Conservation (phyloP, 345 rosid species). For the Moricandia arvensis region DNA sequence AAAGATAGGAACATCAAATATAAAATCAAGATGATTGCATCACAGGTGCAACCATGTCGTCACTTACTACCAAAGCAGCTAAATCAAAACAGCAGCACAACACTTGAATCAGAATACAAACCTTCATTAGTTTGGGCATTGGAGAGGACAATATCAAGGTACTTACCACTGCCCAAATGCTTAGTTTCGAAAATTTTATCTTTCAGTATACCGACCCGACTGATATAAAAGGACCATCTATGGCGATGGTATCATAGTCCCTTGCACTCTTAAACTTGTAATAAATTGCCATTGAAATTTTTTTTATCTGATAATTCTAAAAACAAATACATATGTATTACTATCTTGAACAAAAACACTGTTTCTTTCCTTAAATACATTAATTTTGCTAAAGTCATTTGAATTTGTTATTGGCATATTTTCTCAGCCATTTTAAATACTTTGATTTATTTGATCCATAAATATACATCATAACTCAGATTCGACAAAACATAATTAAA, state of each 20-base stretch:
- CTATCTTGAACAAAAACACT: not conserved
- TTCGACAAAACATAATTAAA: too few relatives aligned
- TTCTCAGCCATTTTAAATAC: too few relatives aligned
- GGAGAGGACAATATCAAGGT: conserved; percentile 95
- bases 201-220: conserved; percentile 97
- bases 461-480: too few relatives aligned
- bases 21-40: not conserved
- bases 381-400: not conserved
- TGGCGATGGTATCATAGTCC: conserved; percentile 84
- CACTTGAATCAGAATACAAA: conserved; percentile 51
- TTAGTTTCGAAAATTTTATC: conserved; percentile 98
- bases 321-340: conserved; percentile 33
- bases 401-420: too few relatives aligned
- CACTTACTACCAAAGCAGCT: not conserved
- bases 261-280: conserved; percentile 99
- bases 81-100: not conserved
- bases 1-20: too few relatives aligned
- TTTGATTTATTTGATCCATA: too few relatives aligned
- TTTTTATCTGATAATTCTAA: conserved; percentile 39
- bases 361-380: not conserved
- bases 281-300: conserved; percentile 88
- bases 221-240: conserved; percentile 98
- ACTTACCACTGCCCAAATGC: conserved; percentile 99
- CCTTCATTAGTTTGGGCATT: conserved; percentile 99
- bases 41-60: not conserved